These are phyloP conservation scores for Saccharomyces jurei DNA, from an alignment of 805 yeast species.

Conservation along the genomic window DNA sequence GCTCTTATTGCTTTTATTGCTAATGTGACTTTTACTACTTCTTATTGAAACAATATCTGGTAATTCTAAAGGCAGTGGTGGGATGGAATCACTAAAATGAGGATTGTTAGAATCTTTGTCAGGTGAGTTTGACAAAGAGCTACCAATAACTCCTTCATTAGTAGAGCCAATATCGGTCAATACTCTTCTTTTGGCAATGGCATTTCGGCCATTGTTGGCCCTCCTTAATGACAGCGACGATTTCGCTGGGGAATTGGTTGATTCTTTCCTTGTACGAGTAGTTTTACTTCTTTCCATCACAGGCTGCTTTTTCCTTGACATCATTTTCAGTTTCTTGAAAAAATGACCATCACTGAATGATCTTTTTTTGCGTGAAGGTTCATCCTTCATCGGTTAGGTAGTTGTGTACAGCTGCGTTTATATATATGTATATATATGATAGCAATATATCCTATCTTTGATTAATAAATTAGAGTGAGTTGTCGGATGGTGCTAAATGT, in stretches of 20 bases:
- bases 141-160: not conserved
- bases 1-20: conserved; percentile 2
- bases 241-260: not conserved
- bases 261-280: not conserved
- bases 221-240: conserved; percentile 10
- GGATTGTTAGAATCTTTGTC: not conserved
- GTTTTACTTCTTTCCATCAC: not conserved
- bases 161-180: conserved; percentile 2
- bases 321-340: not conserved
- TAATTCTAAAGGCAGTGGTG: conserved; percentile 9
- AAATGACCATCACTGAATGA: conserved; percentile 9
- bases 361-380: conserved; percentile 1
- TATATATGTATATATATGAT: not conserved
- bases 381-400: not conserved
- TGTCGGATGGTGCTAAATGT: not conserved
- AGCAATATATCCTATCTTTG: not conserved
- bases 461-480: not conserved
- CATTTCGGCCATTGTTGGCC: conserved; percentile 10
- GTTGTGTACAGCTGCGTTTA: not conserved
- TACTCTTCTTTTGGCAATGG: conserved; percentile 19
- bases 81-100: not conserved
- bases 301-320: not conserved
- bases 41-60: conserved; percentile 23
- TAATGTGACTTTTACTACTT: conserved; percentile 9
- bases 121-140: not conserved